Evolutionary conservation across 495 filamentous ascomycete species (phyloP), one percentile per base, ranked within the genome.

Genomic region (Lichenothelia convexa): DNA sequence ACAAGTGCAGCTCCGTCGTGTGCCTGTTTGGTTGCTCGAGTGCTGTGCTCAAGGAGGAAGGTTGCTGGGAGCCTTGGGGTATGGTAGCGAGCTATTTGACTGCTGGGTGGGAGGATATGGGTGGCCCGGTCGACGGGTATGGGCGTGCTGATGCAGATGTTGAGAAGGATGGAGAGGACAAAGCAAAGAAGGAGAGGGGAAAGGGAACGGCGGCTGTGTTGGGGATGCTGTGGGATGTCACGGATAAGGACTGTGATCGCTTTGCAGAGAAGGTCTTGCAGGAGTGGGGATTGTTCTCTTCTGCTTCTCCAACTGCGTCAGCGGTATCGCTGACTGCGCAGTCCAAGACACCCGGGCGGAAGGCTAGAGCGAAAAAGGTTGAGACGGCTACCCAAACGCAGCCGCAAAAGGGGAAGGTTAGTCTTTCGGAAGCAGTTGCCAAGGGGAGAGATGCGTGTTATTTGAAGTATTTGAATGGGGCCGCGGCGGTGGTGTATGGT

Each of bases 181-280:
- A n/a, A n/a, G 76, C 89, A 42, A 91, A 92, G 47, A 83, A 93
- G 50, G 76, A 79, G 1, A 78, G 80, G 45, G 89, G 91, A 0
- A 84, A 81, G 23, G 35, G 17, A 30, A 45, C 42, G 21, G 38
- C 41, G 40, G 83, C 86, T 7, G 64, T 94, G 13, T 72, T 94
- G 0, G 87, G 80, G 16, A 93, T 80, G 3, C 62, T 97, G 23
- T 97, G 89, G 89, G 89, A 97, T 55, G 89, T 97, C 16, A 97
- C 91, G 9, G 89, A 97, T 47, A 78, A 78, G 44, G 89, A 97
- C 51, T 89, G 92, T 46, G 89, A 97, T 61, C 75, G 85, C 23
- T 92, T 94, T 51, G 75, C 83, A 0, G 70, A 71, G 17, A 60
- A 67, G 12, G 60, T 77, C 2, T 75, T 93, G 34, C 76, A 86